Evolutionary conservation across 192 early-diverging fungal genomes (phyloP).

Genomic region (Umbelopsis vinacea): DNA sequence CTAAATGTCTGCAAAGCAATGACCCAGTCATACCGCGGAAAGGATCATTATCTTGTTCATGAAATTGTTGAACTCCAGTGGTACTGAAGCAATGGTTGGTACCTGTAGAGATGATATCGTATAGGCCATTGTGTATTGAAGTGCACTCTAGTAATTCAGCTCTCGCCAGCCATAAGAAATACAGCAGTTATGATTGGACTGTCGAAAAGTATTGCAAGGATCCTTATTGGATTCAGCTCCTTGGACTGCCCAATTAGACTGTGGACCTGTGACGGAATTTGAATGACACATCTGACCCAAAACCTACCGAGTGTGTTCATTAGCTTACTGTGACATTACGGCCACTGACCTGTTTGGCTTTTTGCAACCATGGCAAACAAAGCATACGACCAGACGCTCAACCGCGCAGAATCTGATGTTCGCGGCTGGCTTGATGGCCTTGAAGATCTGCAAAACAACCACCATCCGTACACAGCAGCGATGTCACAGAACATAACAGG

Average conservation of each 20-base stretch:
- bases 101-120: too few relatives aligned
- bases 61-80: too few relatives aligned
- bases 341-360: not conserved
- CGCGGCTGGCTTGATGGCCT: constrained; percentile 17
- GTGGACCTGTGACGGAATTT: constrained; percentile 7
- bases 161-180: too few relatives aligned
- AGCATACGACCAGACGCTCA: not conserved
- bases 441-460: not conserved
- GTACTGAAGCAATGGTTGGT: too few relatives aligned
- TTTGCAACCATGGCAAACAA: not conserved
- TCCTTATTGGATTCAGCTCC: too few relatives aligned
- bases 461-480: not conserved
- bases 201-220: too few relatives aligned
- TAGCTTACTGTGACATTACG: not conserved
- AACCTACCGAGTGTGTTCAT: not conserved
- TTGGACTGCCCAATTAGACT: not conserved
- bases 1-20: too few relatives aligned
- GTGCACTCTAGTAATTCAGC: too few relatives aligned
- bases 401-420: constrained; percentile 17
- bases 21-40: too few relatives aligned
- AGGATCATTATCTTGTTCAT: too few relatives aligned
- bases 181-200: too few relatives aligned
- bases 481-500: not conserved
- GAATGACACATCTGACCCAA: constrained; percentile 19
- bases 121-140: too few relatives aligned